phyloP scores from a whole-genome alignment of 2,329 filamentous ascomycete species.

The Fusarium longipes region DNA sequence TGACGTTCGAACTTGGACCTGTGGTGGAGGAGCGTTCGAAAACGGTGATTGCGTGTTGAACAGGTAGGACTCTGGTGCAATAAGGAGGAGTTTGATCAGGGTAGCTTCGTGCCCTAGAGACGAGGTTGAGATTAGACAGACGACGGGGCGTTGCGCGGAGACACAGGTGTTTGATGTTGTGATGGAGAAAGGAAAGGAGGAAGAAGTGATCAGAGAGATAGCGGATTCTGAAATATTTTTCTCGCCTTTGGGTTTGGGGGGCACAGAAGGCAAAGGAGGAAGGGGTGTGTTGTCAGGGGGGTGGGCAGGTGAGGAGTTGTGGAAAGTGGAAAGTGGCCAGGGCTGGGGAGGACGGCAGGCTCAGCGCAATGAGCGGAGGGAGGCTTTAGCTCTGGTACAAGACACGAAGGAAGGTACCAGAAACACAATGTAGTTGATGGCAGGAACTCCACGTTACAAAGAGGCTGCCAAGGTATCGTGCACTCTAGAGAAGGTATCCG shows the following conservation, averaged over 20 bases:
- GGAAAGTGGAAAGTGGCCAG: conserved; percentile 47
- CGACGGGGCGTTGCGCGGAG: conserved; percentile 61
- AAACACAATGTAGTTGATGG: conserved; percentile 2
- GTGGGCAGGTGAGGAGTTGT: conserved; percentile 42
- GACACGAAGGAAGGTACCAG: conserved; percentile 38
- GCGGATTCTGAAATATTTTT: conserved; percentile 58
- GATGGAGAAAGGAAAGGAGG: conserved; percentile 53
- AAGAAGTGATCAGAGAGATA: conserved; percentile 46
- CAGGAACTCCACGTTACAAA: conserved; percentile 7
- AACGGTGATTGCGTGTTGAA: conserved; percentile 53
- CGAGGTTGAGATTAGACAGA: conserved; percentile 56
- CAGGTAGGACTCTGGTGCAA: conserved; percentile 77
- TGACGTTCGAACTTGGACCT: conserved; percentile 56
- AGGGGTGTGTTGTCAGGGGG: conserved; percentile 44
- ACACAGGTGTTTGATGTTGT: conserved; percentile 59
- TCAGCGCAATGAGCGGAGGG: conserved; percentile 31
- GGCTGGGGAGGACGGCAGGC: conserved; percentile 42
- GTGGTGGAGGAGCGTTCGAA: conserved; percentile 59
- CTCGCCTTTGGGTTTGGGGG: conserved; percentile 42
- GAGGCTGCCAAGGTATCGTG: conserved; percentile 14
- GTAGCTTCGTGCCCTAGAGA: conserved; percentile 92
- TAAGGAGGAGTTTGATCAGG: conserved; percentile 69
- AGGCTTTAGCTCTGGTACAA: conserved; percentile 24
- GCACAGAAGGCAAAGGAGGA: conserved; percentile 38
- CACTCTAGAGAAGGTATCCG: conserved; percentile 14